phyloP scores from a whole-genome alignment of 2,329 filamentous ascomycete genomes.

The Penicillium sp. region DNA sequence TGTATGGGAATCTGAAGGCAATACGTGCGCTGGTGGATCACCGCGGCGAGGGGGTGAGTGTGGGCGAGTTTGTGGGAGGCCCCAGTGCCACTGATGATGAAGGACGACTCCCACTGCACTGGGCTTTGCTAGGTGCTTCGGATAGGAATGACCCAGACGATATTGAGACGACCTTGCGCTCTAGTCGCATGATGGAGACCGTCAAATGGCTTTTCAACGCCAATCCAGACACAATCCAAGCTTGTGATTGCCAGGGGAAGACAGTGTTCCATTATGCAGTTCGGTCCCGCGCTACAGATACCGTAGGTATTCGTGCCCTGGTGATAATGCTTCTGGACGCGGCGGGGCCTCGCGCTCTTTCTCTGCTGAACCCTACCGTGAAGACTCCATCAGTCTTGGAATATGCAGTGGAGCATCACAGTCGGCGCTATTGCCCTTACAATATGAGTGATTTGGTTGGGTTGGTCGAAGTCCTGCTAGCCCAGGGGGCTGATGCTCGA shows the following conservation, averaged over 20 bases:
- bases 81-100: constrained; percentile 11
- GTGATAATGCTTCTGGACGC: too few species aligned
- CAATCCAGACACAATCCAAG: constrained; percentile 18
- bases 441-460: too few species aligned
- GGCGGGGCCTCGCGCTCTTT: constrained; percentile 13
- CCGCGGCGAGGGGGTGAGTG: constrained; percentile 13
- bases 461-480: constrained; percentile 15
- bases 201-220: constrained; percentile 19
- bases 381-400: too few species aligned
- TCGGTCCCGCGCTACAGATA: constrained; percentile 9
- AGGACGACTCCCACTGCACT: constrained; percentile 18
- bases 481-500: constrained; percentile 17
- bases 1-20: constrained; percentile 4
- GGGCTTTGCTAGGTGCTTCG: constrained; percentile 15
- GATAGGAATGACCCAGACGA: constrained; percentile 9
- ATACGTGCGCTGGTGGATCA: constrained; percentile 8
- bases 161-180: constrained; percentile 4
- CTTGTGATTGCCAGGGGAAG: constrained; percentile 16
- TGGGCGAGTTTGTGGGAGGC: too few species aligned
- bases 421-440: too few species aligned
- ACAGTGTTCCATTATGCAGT: constrained; percentile 19
- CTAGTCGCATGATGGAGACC: constrained; percentile 14
- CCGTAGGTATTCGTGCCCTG: too few species aligned
- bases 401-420: too few species aligned
- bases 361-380: constrained; percentile 4